Base-by-base conservation (phyloP, 306 rosid genomes). In the Gillenia trifoliata region DNA sequence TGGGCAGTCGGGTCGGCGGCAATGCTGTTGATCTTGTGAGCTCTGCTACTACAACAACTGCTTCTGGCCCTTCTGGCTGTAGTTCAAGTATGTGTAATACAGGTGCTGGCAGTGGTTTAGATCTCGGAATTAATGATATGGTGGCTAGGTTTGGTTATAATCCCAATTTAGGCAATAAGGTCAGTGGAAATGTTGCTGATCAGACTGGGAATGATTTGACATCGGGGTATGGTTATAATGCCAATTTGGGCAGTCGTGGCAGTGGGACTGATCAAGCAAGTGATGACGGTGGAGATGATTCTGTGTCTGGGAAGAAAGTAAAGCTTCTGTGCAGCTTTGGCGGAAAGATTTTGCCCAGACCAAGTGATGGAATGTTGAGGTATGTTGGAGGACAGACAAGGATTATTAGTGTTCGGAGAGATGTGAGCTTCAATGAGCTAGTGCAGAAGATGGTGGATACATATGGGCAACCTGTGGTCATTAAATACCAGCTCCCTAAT, bases 371-470 rank as follows among this genome's bases (percentile, higher is more conserved):
- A 61, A 73, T 84, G 88, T 68, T 93, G 88, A 93, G 98, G 78
- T 93, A 93, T 77, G 97, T 93, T 66, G 97, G 98, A 68, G 98
- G 98, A n/a, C 92, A 85, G 73, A 91, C 98, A 1, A 83, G 92
- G 83, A 91, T 93, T 74, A 87, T 91, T 67, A 87, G 97, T 83
- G 88, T 91, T 49, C 84, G 78, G 74, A 84, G 86, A 83, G 92
- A 91, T 56, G 88, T 88, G 79, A 84, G 84, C 79, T 83, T 85
- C 79, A 71, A 66, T 64, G 92, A 91, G 79, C 70, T 93, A 59
- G 75, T 69, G 74, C 93, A 87, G 52, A 93, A 93, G 86, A 89
- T 93, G 88, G 69, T 68, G 77, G 89, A 89, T 64, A 75, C 85
- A 25, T 91, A 78, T 79, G 93, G 98, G 65, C 98, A 88, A 50